phyloP scores from a whole-genome alignment of 495 filamentous ascomycete genomes.

The Choiromyces venosus region DNA sequence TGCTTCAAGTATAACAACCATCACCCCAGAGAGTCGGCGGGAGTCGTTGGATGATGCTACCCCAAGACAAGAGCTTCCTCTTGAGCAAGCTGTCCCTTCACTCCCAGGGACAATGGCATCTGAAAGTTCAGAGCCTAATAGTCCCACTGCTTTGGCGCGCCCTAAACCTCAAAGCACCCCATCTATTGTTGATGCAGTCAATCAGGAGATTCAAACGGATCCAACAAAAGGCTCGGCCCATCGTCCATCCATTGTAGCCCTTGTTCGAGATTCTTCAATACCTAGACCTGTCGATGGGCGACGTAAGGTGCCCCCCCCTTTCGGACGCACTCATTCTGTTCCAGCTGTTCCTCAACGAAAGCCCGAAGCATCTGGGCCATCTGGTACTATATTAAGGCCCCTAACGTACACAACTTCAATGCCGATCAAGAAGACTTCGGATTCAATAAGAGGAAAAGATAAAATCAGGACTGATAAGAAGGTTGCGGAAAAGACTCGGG shows the following conservation, averaged over 20 bases:
- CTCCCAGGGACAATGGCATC: slow-evolving; percentile 4
- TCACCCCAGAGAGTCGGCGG: slow-evolving; percentile 20
- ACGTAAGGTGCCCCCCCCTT: slow-evolving; percentile 35
- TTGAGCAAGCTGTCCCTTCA: slow-evolving; percentile 15
- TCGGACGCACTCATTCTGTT: slow-evolving; percentile 35
- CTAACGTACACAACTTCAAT: slow-evolving; percentile 26
- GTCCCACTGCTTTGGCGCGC: slow-evolving; percentile 16
- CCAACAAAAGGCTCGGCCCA: slow-evolving; percentile 1
- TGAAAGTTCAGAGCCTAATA: slow-evolving; percentile 24
- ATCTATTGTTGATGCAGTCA: slow-evolving; percentile 21
- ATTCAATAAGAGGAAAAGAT: slow-evolving; percentile 35
- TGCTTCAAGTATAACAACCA: slow-evolving; percentile 25
- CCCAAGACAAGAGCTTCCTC: slow-evolving; percentile 22
- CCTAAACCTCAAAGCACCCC: slow-evolving; percentile 25
- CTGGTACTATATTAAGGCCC: slow-evolving; percentile 20
- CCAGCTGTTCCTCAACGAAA: slow-evolving; percentile 35
- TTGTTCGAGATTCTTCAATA: slow-evolving; percentile 28
- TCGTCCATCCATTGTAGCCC: slow-evolving; percentile 17
- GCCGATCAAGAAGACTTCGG: slow-evolving; percentile 43
- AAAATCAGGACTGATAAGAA: slow-evolving; percentile 58
- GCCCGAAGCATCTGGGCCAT: slow-evolving; percentile 15
- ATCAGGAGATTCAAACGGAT: slow-evolving; percentile 2
- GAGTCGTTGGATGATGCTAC: slow-evolving; percentile 19
- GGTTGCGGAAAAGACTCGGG: slow-evolving; percentile 51
- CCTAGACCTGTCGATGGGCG: slow-evolving; percentile 32